Conservation (phyloP, 805 yeast genomes). For the Cyberlindnera bimundalis region DNA sequence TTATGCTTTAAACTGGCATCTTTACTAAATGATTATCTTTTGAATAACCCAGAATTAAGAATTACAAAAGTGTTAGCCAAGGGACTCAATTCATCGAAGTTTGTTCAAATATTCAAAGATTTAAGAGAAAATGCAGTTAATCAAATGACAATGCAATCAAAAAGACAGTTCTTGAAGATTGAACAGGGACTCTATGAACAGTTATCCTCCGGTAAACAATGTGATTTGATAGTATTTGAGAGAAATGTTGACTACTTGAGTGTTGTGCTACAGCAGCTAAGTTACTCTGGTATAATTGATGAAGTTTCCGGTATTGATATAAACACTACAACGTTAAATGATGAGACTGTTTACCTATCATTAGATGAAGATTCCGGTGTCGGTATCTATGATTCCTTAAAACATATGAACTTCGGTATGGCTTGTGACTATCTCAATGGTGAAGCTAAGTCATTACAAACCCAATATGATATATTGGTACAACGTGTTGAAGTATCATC, state of each 20-base stretch:
- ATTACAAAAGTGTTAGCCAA: slow-evolving; percentile 51
- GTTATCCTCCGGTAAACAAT: slow-evolving; percentile 41
- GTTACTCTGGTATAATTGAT: slow-evolving; percentile 78
- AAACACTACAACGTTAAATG: slow-evolving; percentile 31
- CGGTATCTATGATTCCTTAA: slow-evolving; percentile 30
- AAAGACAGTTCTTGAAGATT: slow-evolving; percentile 25
- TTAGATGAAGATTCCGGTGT: slow-evolving; percentile 7
- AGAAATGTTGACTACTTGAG: slow-evolving; percentile 72
- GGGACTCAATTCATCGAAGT: slow-evolving; percentile 52
- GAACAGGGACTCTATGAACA: slow-evolving; percentile 34
- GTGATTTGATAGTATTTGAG: slow-evolving; percentile 76
- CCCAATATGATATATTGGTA: slow-evolving; percentile 51
- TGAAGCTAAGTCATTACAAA: slow-evolving; percentile 68
- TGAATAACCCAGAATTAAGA: slow-evolving; percentile 43
- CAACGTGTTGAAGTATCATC: slow-evolving; percentile 35
- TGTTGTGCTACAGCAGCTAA: slow-evolving; percentile 69
- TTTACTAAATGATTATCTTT: slow-evolving; percentile 41
- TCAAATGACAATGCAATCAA: slow-evolving; percentile 34
- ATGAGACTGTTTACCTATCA: slow-evolving; percentile 18
- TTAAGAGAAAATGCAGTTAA: slow-evolving; percentile 29
- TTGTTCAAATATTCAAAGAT: slow-evolving; percentile 41
- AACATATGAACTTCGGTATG: slow-evolving; percentile 69
- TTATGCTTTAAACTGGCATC: slow-evolving; percentile 30
- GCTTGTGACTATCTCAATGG: slow-evolving; percentile 72
- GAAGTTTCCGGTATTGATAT: slow-evolving; percentile 57